phyloP scores from a whole-genome alignment of 305 asterid genomes.

The Fraxinus floribunda region DNA sequence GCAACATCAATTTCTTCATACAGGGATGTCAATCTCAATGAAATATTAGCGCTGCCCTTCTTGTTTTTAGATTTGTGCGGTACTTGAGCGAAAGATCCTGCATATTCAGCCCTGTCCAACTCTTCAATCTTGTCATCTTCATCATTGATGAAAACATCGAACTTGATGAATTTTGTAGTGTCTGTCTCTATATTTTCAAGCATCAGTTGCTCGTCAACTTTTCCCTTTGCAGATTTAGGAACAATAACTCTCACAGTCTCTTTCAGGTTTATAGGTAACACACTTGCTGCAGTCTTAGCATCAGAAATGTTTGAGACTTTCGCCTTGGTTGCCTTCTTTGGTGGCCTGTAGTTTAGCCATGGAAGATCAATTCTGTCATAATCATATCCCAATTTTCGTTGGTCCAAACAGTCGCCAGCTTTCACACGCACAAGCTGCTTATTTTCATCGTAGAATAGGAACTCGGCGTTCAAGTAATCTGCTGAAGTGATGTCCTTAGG shows the following conservation, averaged over 20 bases:
- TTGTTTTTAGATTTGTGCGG: conserved; percentile 43
- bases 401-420: conserved; percentile 32
- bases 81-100: conserved; percentile 56
- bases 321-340: conserved; percentile 29
- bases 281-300: neutral
- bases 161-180: conserved; percentile 39
- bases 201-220: conserved; percentile 42
- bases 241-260: conserved; percentile 37
- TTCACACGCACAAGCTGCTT: conserved; percentile 40
- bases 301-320: conserved; percentile 11
- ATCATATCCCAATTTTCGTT: conserved; percentile 38
- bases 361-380: conserved; percentile 36
- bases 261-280: conserved; percentile 38
- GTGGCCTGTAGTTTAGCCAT: conserved; percentile 49
- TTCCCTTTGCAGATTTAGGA: conserved; percentile 42
- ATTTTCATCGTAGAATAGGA: conserved; percentile 58
- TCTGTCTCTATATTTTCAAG: conserved; percentile 35
- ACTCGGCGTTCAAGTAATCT: conserved; percentile 7
- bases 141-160: conserved; percentile 59
- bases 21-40: conserved; percentile 28
- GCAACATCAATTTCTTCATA: conserved; percentile 40
- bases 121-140: conserved; percentile 44
- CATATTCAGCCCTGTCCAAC: conserved; percentile 54
- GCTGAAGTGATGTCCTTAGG: conserved; percentile 27
- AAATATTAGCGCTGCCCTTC: conserved; percentile 17